These are phyloP conservation scores for Solanum dulcamara DNA, from an alignment of 257 asterid genomes.

Conservation along the genomic window DNA sequence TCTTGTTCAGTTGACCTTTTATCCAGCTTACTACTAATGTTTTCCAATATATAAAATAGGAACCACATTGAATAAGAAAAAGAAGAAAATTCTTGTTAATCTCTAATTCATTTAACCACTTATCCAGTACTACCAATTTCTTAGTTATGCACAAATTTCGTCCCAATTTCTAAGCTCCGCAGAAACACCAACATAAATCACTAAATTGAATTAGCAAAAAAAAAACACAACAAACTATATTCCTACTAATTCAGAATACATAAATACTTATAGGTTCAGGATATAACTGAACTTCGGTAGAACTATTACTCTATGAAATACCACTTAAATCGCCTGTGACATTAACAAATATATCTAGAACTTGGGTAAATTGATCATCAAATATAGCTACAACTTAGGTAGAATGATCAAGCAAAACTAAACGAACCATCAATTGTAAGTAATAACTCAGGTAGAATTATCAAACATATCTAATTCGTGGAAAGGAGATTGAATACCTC, in stretches of 20 bases:
- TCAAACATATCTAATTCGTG: not conserved
- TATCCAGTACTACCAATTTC: not conserved
- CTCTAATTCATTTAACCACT: not conserved
- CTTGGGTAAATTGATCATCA: not conserved
- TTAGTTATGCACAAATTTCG: not conserved
- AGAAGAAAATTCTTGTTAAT: not conserved
- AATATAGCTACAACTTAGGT: not conserved
- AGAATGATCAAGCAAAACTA: not conserved
- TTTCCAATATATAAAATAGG: not conserved
- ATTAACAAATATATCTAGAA: not conserved
- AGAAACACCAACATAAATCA: not conserved
- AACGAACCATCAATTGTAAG: not conserved
- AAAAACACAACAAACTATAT: not conserved
- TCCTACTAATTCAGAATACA: not conserved
- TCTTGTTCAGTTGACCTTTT: not conserved
- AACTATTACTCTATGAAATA: not conserved
- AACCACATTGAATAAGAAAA: not conserved
- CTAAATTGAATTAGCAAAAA: not conserved
- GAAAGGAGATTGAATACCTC: slow-evolving; percentile 43
- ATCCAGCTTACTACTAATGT: not conserved
- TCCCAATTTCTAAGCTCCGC: not conserved
- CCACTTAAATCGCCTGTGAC: not conserved
- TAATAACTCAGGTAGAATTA: not conserved
- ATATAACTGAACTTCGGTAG: not conserved
- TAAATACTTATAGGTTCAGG: not conserved